Evolutionary conservation across 2,329 filamentous ascomycete species (phyloP).

Genomic region (Fusarium sp.): DNA sequence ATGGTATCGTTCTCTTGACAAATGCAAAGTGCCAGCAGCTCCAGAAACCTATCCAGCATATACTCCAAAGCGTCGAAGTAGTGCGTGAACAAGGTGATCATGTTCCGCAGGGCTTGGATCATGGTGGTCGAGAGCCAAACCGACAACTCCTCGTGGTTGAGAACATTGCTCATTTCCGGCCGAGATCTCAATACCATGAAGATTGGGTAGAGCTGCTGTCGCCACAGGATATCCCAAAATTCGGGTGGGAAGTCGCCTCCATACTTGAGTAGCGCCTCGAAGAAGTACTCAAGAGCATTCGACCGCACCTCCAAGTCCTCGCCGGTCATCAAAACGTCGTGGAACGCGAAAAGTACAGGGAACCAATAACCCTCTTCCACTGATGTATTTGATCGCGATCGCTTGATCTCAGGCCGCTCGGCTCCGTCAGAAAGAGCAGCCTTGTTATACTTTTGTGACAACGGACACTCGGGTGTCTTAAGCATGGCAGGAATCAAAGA

Average conservation of each 20-base stretch:
- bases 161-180: conserved; percentile 94
- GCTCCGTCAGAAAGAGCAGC: conserved; percentile 62
- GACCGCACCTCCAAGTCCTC: conserved; percentile 97
- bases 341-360: conserved; percentile 96
- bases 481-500: conserved; percentile 96
- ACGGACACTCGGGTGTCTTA: conserved; percentile 92
- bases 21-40: conserved; percentile 94
- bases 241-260: conserved; percentile 92
- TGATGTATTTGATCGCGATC: conserved; percentile 82
- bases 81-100: conserved; percentile 99
- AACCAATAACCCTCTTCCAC: conserved; percentile 99
- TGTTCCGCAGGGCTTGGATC: conserved; percentile 97
- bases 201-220: conserved; percentile 96
- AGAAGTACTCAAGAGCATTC: conserved; percentile 94
- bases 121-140: conserved; percentile 99
- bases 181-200: conserved; percentile 98
- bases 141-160: conserved; percentile 96
- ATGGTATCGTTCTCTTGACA: conserved; percentile 99
- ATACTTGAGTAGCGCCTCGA: conserved; percentile 91
- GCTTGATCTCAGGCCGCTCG: conserved; percentile 62
- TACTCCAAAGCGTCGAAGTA: conserved; percentile 97
- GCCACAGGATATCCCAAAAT: conserved; percentile 99
- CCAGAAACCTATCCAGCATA: conserved; percentile 98
- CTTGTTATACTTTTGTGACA: conserved; percentile 75
- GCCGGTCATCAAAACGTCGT: conserved; percentile 98